Conservation (phyloP, 2,329 filamentous ascomycete genomes). For the Pezicula carpinea region DNA sequence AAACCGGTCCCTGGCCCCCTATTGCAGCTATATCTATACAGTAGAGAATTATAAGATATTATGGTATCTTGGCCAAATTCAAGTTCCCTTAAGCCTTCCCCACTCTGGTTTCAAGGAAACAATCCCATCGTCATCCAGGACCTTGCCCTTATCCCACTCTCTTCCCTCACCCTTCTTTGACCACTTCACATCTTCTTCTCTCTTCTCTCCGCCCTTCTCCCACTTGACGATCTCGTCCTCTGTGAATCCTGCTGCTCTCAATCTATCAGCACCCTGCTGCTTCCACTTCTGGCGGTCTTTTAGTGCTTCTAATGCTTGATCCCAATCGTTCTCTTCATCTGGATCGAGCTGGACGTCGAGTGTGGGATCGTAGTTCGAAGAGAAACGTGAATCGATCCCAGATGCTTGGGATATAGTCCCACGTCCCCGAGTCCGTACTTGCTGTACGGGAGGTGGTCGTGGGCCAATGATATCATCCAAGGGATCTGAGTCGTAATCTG, state of each 20-base stretch:
- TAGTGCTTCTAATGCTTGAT: conserved; percentile 71
- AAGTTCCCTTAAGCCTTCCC: conserved; percentile 20
- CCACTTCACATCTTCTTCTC: conserved; percentile 68
- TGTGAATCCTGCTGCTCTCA: conserved; percentile 74
- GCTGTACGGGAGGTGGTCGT: conserved; percentile 44
- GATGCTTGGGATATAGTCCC: conserved; percentile 58
- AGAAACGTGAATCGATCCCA: conserved; percentile 78
- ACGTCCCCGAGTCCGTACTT: conserved; percentile 58
- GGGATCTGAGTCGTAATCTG: conserved; percentile 59
- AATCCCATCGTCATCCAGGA: conserved; percentile 48
- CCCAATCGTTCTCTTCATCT: conserved; percentile 64
- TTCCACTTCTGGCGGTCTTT: conserved; percentile 77
- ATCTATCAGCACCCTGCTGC: conserved; percentile 67
- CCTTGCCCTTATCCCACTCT: conserved; percentile 65
- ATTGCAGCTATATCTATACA: too few species aligned
- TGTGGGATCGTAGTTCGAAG: conserved; percentile 54
- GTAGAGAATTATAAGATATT: too few species aligned
- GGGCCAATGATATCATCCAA: conserved; percentile 75
- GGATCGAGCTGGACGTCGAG: conserved; percentile 51
- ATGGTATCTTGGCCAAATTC: too few species aligned
- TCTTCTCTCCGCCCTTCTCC: conserved; percentile 57
- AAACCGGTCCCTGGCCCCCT: too few species aligned
- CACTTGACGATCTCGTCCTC: conserved; percentile 70
- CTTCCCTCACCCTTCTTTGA: conserved; percentile 43
- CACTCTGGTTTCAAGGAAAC: conserved; percentile 29